A percentile compares a stretch with the other conserved stretches of the same genome.
phyloP scores from a whole-genome alignment of 768 basidiomycete genomes.

The Tylopilus felleus region DNA sequence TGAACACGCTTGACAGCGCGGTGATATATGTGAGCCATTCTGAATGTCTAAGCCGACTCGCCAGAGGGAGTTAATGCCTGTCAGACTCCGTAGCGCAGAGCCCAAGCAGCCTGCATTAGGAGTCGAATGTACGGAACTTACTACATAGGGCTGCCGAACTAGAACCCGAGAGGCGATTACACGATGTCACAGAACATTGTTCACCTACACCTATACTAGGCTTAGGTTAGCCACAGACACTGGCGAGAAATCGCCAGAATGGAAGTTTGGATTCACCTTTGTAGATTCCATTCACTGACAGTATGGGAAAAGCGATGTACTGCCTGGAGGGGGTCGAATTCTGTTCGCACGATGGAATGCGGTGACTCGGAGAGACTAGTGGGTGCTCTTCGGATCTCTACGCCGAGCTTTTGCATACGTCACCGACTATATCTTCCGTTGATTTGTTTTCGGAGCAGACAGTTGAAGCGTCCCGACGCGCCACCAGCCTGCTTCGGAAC shows the following conservation, averaged over 20 bases:
- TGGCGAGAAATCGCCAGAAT: neutral
- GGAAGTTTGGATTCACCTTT: neutral
- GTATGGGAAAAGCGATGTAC: neutral
- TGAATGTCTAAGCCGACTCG: neutral
- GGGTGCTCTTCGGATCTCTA: neutral
- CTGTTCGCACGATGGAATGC: neutral
- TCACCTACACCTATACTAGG: neutral
- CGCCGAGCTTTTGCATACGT: neutral
- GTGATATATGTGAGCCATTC: neutral
- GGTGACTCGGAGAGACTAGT: neutral
- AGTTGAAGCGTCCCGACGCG: neutral
- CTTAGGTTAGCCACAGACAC: neutral
- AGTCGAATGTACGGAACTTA: neutral
- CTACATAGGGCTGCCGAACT: neutral
- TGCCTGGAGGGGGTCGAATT: neutral
- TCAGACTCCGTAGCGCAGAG: neutral
- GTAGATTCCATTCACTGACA: neutral
- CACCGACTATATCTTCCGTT: neutral
- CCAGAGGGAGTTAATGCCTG: neutral
- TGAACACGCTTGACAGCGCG: neutral
- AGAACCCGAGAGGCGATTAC: neutral
- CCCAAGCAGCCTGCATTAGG: neutral
- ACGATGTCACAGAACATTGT: neutral
- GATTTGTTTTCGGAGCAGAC: neutral
- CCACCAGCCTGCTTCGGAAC: neutral